Evolutionary conservation across 2,329 filamentous ascomycete genomes (phyloP).

Genomic region (Blastomyces percursus): DNA sequence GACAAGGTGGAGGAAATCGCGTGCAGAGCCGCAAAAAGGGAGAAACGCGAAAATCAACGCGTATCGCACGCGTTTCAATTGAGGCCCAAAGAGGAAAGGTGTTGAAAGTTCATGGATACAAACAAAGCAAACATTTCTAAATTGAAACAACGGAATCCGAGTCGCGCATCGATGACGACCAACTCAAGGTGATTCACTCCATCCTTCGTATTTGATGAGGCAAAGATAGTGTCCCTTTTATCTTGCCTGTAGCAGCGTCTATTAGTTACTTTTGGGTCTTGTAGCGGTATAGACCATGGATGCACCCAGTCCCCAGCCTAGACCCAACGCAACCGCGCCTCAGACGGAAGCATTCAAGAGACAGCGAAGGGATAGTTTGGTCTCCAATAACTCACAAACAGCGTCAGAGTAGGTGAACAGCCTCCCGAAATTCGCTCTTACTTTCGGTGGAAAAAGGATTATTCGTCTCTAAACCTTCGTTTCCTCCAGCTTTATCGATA

Average conservation of each 20-base stretch:
- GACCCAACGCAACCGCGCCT: neutral
- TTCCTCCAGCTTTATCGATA: conserved; percentile 62
- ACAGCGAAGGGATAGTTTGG: conserved; percentile 28
- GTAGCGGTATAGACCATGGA: conserved; percentile 2
- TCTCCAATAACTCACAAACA: conserved; percentile 56
- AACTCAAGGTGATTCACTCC: neutral
- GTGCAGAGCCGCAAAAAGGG: neutral
- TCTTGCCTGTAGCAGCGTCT: neutral
- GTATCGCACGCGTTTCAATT: conserved; percentile 23
- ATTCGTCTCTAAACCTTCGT: neutral
- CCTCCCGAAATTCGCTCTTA: neutral
- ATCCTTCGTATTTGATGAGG: neutral
- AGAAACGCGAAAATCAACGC: conserved; percentile 5
- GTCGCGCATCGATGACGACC: neutral
- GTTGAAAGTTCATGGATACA: conserved; percentile 6
- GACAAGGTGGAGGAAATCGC: neutral
- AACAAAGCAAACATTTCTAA: conserved; percentile 21
- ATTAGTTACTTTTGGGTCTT: neutral
- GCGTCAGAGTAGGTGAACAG: conserved; percentile 50
- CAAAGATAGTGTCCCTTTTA: neutral
- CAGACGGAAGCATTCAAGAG: conserved; percentile 8
- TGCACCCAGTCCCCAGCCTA: neutral
- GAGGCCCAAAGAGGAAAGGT: conserved; percentile 21
- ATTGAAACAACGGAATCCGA: neutral
- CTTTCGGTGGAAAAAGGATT: neutral